phyloP scores from a whole-genome alignment of 2,329 filamentous ascomycete genomes.

The Aspergillus sp. region DNA sequence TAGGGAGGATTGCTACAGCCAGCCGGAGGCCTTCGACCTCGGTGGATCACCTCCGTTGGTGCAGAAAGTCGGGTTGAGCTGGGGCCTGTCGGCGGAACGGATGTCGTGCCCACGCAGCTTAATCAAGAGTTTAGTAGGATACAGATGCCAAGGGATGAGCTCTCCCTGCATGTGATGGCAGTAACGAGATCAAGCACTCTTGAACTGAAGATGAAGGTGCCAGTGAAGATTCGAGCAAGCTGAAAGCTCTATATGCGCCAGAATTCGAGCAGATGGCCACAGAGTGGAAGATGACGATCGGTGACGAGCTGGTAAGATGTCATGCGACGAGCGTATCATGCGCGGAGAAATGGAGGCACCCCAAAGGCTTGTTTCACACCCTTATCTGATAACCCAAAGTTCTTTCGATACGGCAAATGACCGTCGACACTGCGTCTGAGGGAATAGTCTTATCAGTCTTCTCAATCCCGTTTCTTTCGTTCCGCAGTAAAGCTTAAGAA shows the following conservation, averaged over 20 bases:
- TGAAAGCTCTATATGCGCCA: background rate
- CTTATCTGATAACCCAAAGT: background rate
- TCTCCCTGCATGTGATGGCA: background rate
- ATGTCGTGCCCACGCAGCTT: conserved; percentile 22
- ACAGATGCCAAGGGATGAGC: conserved; percentile 5
- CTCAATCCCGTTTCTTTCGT: conserved; percentile 2
- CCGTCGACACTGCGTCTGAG: background rate
- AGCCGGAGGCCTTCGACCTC: conserved; percentile 14
- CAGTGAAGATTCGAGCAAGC: background rate
- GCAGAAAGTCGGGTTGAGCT: conserved; percentile 22
- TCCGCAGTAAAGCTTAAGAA: background rate
- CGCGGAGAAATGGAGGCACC: conserved; percentile 4
- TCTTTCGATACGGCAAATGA: background rate
- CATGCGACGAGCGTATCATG: conserved; percentile 10
- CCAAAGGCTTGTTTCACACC: conserved; percentile 2
- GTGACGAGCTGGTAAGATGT: conserved; percentile 4
- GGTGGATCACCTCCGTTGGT: conserved; percentile 21
- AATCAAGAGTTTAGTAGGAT: background rate
- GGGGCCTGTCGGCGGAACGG: conserved; percentile 39
- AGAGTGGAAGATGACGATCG: background rate
- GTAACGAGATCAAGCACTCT: background rate
- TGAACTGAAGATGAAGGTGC: background rate
- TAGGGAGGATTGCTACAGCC: background rate
- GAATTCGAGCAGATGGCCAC: background rate
- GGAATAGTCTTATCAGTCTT: conserved; percentile 5